Percentiles rank a stretch among this genome's conserved stretches.
phyloP scores from a whole-genome alignment of 2,329 filamentous ascomycete genomes.

The Coniochaeta hoffmannii region DNA sequence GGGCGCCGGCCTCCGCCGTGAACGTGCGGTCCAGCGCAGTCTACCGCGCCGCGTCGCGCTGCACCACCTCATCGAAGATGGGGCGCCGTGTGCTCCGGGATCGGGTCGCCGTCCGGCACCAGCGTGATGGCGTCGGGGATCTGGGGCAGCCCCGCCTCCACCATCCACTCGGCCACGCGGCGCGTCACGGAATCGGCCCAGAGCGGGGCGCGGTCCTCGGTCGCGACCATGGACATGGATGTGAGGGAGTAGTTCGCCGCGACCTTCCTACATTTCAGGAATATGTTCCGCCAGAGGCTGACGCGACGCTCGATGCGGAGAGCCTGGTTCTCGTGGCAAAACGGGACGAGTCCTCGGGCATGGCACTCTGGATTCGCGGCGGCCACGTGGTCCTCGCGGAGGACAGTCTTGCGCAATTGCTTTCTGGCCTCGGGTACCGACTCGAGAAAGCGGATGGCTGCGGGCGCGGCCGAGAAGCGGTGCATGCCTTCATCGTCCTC shows the following conservation, averaged over 20 bases:
- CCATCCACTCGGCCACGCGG: conserved; percentile 4
- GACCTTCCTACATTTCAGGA: not conserved
- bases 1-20: too few relatives aligned
- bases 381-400: not conserved
- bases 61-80: conserved; percentile 2
- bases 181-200: not conserved
- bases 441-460: conserved; percentile 4
- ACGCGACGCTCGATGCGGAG: conserved; percentile 4
- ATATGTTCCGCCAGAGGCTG: not conserved
- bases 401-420: not conserved
- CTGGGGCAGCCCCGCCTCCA: not conserved
- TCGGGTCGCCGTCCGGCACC: conserved; percentile 2
- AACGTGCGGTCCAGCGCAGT: not conserved
- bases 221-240: too few relatives aligned
- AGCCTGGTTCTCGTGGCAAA: conserved; percentile 3
- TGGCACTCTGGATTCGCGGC: not conserved
- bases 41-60: conserved; percentile 5
- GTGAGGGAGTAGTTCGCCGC: too few relatives aligned
- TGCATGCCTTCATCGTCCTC: not conserved
- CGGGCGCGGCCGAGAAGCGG: conserved; percentile 5
- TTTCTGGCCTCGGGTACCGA: not conserved
- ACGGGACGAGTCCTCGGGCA: not conserved
- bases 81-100: not conserved
- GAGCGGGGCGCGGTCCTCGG: too few relatives aligned
- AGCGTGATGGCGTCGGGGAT: not conserved